Evolutionary conservation across 1,284 basidiomycete genomes (phyloP), one percentile per base, ranked within the genome.

Genomic region (Marasmius tenuissimus): DNA sequence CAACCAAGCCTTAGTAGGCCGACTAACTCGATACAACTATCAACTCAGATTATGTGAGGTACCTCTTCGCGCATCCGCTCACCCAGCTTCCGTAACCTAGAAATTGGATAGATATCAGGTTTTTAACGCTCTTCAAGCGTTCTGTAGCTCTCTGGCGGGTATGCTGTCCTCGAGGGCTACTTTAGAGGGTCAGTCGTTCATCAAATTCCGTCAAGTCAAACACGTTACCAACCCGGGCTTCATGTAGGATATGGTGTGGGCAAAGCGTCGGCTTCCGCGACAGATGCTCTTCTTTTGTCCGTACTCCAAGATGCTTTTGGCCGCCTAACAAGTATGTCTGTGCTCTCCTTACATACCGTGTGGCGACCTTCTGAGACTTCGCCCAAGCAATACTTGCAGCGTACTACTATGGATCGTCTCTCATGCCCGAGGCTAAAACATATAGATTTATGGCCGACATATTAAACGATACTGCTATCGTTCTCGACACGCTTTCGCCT

Each of bases 401-500:
- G 0, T 87, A 87, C 69, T 76, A 79, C 57, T 74, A 88, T 39
- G 87, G 88, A 1, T 84, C 87, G 0, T 85, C 83, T 0, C 79
- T 90, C 3, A 84, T 80, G 40, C 85, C 88, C 12, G 88, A 91
- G 73, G 86, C 87, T 2, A 90, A 89, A 70, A 85, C 79, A 2
- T 90, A 87, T 66, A 82, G 88, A n/a, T 76, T 89, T 51, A 76
- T 88, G n/a, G 88, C 87, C 0, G 88, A 91, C 65, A 74, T 88
- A 16, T 75, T 87, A 63, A 89, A 88, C 60, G 88, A 90, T 64
- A 71, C 75, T 0, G 80, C 86, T 1, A 79, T 86, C 52, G 74
- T 87, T 10, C 72, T 87, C 22, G 87, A 89, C 62, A 83, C 83
- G 1, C 64, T 88, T 7, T 86, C 87, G 0, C 88, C 88, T 0